These are phyloP conservation scores for Ziziphus jujuba DNA, from an alignment of 306 rosid genomes.

Conservation along the genomic window DNA sequence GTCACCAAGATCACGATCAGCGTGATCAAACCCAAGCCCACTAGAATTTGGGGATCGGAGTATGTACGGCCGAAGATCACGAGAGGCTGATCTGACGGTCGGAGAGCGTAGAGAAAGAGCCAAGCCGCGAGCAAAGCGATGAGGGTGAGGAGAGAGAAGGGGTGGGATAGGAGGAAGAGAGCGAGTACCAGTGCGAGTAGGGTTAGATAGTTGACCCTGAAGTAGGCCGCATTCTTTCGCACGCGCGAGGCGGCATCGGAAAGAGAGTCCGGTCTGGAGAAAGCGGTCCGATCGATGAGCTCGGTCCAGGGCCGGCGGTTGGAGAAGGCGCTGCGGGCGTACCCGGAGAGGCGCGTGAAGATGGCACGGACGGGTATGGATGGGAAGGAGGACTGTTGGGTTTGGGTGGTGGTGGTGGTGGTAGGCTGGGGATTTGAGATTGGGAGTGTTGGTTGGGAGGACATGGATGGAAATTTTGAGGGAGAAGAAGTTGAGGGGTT, in stretches of 20 bases:
- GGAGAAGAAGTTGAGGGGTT: no score
- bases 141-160: conserved; percentile 36
- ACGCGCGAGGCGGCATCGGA: conserved; percentile 43
- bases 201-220: conserved; percentile 45
- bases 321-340: conserved; percentile 24
- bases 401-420: conserved; percentile 21
- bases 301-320: conserved; percentile 44
- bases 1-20: conserved; percentile 34
- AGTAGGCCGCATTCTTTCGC: conserved; percentile 42
- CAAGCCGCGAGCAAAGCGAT: conserved; percentile 34
- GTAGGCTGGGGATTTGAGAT: not conserved
- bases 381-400: conserved; percentile 23
- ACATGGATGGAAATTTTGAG: conserved; percentile 11
- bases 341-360: conserved; percentile 33
- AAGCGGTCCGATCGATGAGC: conserved; percentile 39
- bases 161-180: conserved; percentile 40
- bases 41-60: conserved; percentile 25
- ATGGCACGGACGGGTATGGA: conserved; percentile 13
- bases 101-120: conserved; percentile 40
- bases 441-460: not conserved
- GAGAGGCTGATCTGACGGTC: conserved; percentile 38
- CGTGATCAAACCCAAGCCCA: conserved; percentile 26
- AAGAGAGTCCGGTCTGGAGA: conserved; percentile 35
- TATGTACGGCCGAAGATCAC: conserved; percentile 26
- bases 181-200: conserved; percentile 32